Percentiles rank a stretch among this genome's conserved stretches.
These are phyloP conservation scores for Fusarium denticulatum DNA, from an alignment of 2,329 filamentous ascomycete species.

Conservation along the genomic window DNA sequence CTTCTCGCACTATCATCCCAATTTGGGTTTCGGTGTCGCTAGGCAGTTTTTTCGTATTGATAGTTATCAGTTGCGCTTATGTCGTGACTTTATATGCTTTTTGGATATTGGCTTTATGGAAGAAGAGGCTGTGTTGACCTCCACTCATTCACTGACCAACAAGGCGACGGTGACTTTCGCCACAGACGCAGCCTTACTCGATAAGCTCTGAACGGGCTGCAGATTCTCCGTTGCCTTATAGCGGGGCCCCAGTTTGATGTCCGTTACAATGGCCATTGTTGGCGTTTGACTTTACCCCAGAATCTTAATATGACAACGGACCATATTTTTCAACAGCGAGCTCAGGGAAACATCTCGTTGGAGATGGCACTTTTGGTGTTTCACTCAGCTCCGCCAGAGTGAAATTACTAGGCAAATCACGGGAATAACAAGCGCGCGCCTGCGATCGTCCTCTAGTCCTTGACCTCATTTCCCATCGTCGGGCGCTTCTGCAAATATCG, in stretches of 20 bases:
- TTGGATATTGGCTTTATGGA: neutral
- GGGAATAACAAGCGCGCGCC: conserved; percentile 18
- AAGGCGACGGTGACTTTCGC: neutral
- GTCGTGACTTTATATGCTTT: neutral
- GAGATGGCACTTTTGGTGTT: neutral
- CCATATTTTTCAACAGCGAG: neutral
- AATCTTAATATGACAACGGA: neutral
- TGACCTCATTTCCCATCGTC: conserved; percentile 14
- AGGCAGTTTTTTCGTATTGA: neutral
- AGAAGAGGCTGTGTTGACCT: neutral
- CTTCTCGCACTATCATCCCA: conserved; percentile 37
- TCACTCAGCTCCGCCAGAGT: neutral
- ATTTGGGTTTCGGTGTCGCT: neutral
- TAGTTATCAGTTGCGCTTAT: neutral
- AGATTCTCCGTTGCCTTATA: neutral
- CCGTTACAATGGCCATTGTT: neutral
- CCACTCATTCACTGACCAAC: neutral
- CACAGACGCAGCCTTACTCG: neutral
- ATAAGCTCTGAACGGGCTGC: neutral
- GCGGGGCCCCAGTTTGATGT: neutral
- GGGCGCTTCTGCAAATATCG: conserved; percentile 1
- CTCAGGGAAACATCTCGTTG: neutral
- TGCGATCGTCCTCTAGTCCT: neutral
- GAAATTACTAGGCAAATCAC: neutral
- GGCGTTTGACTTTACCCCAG: conserved; percentile 5